Conservation (phyloP, 441 rosid genomes). For the Hura crepitans region DNA sequence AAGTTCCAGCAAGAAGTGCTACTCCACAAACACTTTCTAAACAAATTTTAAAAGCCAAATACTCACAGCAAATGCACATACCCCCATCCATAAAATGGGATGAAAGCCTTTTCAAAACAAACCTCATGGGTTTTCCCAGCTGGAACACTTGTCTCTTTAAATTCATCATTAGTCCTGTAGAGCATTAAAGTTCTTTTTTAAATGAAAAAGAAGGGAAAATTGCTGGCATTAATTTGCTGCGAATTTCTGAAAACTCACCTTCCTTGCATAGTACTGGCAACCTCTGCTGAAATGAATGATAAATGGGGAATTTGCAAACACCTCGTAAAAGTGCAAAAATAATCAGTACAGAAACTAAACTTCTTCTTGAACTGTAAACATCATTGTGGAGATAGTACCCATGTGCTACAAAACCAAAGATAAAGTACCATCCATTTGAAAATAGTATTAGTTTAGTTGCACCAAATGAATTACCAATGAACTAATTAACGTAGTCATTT, state of each 20-base stretch:
- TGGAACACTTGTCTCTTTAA: slow-evolving; percentile 66
- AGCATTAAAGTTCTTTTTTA: slow-evolving; percentile 16
- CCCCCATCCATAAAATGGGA: background rate
- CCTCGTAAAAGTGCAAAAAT: slow-evolving; percentile 41
- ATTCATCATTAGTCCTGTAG: slow-evolving; percentile 74
- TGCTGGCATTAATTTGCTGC: slow-evolving; percentile 15
- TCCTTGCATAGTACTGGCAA: slow-evolving; percentile 57
- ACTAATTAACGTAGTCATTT: background rate
- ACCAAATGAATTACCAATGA: background rate
- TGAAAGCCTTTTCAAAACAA: slow-evolving; percentile 15
- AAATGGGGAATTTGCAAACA: slow-evolving; percentile 85
- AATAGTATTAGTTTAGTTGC: background rate
- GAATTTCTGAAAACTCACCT: slow-evolving; percentile 44
- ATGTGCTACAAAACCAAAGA: background rate
- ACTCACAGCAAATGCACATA: background rate
- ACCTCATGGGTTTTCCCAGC: slow-evolving; percentile 90
- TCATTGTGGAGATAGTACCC: too few relatives aligned
- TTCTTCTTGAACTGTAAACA: background rate
- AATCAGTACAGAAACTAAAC: background rate
- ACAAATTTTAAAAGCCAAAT: background rate
- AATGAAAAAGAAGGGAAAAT: slow-evolving; percentile 2
- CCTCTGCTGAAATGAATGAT: slow-evolving; percentile 87
- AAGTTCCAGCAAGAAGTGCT: background rate
- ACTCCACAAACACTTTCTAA: background rate
- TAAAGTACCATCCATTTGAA: background rate